Evolutionary conservation across 2,329 filamentous ascomycete genomes (phyloP).

Genomic region (Didymella sp.): DNA sequence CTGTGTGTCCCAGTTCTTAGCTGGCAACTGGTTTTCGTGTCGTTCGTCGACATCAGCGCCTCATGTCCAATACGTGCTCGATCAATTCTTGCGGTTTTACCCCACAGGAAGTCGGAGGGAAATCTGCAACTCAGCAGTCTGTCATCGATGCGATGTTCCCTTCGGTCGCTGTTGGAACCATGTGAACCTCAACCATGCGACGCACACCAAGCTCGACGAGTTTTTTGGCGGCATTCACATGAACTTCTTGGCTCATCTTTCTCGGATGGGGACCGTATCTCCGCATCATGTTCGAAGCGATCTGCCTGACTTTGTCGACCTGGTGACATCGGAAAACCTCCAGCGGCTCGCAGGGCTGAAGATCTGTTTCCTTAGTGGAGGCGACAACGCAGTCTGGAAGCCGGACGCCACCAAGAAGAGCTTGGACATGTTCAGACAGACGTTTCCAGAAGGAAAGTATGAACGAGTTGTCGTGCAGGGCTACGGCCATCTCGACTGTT

Average conservation of each 20-base stretch:
- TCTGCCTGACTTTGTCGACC: slow-evolving; percentile 4
- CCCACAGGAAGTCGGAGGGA: slow-evolving; percentile 60
- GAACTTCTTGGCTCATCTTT: slow-evolving; percentile 63
- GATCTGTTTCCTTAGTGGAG: slow-evolving; percentile 25
- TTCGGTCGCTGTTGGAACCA: slow-evolving; percentile 71
- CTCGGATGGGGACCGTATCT: slow-evolving; percentile 57
- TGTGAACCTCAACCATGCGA: slow-evolving; percentile 69
- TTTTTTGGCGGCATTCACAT: slow-evolving; percentile 70
- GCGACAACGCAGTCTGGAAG: slow-evolving; percentile 61
- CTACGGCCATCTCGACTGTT: slow-evolving; percentile 68
- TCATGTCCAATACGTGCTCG: slow-evolving; percentile 23
- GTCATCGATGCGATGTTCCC: slow-evolving; percentile 66
- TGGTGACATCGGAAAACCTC: slow-evolving; percentile 18
- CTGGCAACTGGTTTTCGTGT: slow-evolving; percentile 23
- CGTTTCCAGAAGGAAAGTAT: slow-evolving; percentile 60
- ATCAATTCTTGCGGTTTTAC: slow-evolving; percentile 64
- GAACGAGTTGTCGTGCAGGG: slow-evolving; percentile 60
- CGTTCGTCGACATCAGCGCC: slow-evolving; percentile 10
- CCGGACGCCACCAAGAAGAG: slow-evolving; percentile 62
- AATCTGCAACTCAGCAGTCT: slow-evolving; percentile 67
- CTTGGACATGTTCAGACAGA: slow-evolving; percentile 61
- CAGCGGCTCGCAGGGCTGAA: slow-evolving; percentile 19
- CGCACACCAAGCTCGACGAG: slow-evolving; percentile 54
- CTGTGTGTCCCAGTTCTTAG: not conserved
- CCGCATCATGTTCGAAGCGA: slow-evolving; percentile 19